Conservation (phyloP, 2,329 filamentous ascomycete species). For the Cucurbitaria berberidis region DNA sequence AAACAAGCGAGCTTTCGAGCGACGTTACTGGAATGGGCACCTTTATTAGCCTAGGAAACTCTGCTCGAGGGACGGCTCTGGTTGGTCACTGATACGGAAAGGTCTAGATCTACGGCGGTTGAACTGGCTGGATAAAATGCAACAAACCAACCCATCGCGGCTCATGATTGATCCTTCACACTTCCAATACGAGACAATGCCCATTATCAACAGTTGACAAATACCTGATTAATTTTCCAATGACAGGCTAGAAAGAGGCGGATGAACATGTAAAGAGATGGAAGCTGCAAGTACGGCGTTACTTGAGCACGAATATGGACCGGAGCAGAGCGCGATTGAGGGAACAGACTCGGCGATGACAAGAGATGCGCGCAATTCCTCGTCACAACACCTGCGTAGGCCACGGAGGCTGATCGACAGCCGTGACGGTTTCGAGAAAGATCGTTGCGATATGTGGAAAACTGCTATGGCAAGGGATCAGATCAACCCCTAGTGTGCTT, state of each 20-base stretch:
- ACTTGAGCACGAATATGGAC: background rate
- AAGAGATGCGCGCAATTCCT: no score
- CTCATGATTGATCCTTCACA: background rate
- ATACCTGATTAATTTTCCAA: constrained; percentile 23
- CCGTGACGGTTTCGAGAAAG: background rate
- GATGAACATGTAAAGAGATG: background rate
- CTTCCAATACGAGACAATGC: background rate
- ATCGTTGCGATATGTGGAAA: background rate
- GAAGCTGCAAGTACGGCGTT: background rate
- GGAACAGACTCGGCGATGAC: no score
- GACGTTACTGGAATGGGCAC: no score
- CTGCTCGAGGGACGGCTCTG: background rate
- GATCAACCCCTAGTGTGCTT: background rate
- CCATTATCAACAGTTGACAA: constrained; percentile 14
- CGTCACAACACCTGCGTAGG: no score
- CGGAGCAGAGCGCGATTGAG: background rate
- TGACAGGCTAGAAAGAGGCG: background rate
- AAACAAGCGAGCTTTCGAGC: no score
- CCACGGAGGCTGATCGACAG: background rate
- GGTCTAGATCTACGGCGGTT: background rate
- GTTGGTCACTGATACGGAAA: background rate
- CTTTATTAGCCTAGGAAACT: background rate
- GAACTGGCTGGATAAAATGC: constrained; percentile 1
- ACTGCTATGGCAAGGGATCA: background rate
- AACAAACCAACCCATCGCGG: background rate